These are phyloP conservation scores for Spergularia azorica DNA, from an alignment of 179 eudicot genomes.

Conservation along the genomic window DNA sequence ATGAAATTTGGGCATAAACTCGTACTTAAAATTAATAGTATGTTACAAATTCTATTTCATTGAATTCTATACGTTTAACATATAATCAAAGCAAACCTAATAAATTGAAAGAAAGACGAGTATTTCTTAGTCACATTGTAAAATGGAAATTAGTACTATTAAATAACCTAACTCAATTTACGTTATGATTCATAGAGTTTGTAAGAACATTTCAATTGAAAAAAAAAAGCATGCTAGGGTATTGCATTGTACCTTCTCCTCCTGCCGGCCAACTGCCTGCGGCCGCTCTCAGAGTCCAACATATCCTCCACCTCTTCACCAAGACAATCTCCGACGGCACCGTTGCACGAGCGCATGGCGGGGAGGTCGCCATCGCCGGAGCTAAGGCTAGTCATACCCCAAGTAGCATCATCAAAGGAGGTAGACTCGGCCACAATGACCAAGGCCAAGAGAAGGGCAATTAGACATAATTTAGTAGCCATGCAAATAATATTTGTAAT, in stretches of 20 bases:
- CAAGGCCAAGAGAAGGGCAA: conserved; percentile 25
- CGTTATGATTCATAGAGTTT: neutral
- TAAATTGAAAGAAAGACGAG: no score
- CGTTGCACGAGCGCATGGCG: conserved; percentile 22
- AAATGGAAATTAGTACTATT: no score
- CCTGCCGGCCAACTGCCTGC: conserved; percentile 21
- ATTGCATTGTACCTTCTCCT: conserved; percentile 7
- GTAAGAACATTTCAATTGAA: no score
- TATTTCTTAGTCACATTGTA: no score
- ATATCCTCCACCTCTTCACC: conserved; percentile 26
- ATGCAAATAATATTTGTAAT: conserved; percentile 4
- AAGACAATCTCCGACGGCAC: conserved; percentile 26
- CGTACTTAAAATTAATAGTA: no score
- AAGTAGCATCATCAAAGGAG: conserved; percentile 13
- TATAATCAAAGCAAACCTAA: no score
- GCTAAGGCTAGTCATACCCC: conserved; percentile 24
- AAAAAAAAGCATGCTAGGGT: no score
- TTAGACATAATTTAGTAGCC: conserved; percentile 31
- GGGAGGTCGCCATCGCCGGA: conserved; percentile 22
- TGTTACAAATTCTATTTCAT: no score
- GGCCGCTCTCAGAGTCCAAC: conserved; percentile 21
- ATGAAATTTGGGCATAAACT: no score
- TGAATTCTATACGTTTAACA: no score
- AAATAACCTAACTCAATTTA: neutral
- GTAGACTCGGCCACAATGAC: conserved; percentile 23